Percentiles rank a stretch among this genome's conserved stretches.
These are phyloP conservation scores for Neofusicoccum umdonicola DNA, from an alignment of 2,329 filamentous ascomycete species.

Conservation along the genomic window DNA sequence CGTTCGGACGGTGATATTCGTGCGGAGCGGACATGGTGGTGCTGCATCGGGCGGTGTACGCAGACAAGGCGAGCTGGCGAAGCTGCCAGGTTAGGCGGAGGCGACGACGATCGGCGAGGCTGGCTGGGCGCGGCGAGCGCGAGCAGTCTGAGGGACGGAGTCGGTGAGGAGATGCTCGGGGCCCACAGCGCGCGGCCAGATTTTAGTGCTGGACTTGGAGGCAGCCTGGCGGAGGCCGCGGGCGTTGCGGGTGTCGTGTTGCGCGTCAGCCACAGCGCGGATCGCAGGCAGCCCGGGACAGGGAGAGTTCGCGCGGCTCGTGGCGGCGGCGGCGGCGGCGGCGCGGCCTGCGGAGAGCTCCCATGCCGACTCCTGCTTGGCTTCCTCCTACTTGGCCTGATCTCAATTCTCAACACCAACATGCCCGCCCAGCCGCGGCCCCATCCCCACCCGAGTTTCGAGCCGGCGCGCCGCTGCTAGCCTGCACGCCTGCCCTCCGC, in stretches of 20 bases:
- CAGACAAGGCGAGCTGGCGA: conserved; percentile 28
- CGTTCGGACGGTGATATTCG: conserved; percentile 53
- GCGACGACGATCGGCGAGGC: conserved; percentile 15
- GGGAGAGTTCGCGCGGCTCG: not conserved
- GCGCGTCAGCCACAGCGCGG: conserved; percentile 4
- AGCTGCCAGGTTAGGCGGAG: conserved; percentile 16
- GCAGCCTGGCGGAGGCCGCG: not conserved
- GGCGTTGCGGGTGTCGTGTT: not conserved
- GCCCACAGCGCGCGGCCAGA: not conserved
- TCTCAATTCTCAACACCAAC: conserved; percentile 8
- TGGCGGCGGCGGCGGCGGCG: not conserved
- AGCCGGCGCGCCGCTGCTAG: not conserved
- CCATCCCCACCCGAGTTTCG: not conserved
- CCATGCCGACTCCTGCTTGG: not conserved
- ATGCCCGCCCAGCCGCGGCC: conserved; percentile 6
- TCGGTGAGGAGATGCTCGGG: not conserved
- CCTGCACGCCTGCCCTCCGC: conserved; percentile 19
- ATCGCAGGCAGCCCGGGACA: not conserved
- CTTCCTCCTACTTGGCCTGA: conserved; percentile 6
- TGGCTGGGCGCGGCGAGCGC: not conserved
- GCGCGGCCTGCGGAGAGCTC: not conserved
- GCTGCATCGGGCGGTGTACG: conserved; percentile 16
- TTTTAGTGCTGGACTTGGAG: not conserved
- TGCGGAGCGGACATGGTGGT: conserved; percentile 45
- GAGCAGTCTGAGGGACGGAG: not conserved